Conservation (phyloP, 306 rosid species). For the apple (Malus domestica) region ASM211411v1 NC_041800.1:29503233-29503732, state of each 20-base stretch:
- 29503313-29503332: background rate
- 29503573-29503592: background rate
- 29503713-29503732: conserved; percentile 39
- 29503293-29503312: background rate
- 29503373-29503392: background rate
- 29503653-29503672: conserved; percentile 49
- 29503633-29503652: conserved; percentile 71
- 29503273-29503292: background rate
- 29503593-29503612: conserved; percentile 21
- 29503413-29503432: background rate
- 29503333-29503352: background rate
- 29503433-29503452: background rate
- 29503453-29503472: background rate
- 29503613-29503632: conserved; percentile 65
- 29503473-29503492: background rate
- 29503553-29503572: background rate
- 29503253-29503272: background rate
- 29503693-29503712: conserved; percentile 33
- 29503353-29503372: background rate
- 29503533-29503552: background rate
- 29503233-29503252: background rate
- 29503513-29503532: background rate
- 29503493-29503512: background rate
- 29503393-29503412: background rate
- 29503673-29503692: conserved; percentile 33